Base-by-base conservation (phyloP, 129 eudicot species). In the Scalesia atractyloides region DNA sequence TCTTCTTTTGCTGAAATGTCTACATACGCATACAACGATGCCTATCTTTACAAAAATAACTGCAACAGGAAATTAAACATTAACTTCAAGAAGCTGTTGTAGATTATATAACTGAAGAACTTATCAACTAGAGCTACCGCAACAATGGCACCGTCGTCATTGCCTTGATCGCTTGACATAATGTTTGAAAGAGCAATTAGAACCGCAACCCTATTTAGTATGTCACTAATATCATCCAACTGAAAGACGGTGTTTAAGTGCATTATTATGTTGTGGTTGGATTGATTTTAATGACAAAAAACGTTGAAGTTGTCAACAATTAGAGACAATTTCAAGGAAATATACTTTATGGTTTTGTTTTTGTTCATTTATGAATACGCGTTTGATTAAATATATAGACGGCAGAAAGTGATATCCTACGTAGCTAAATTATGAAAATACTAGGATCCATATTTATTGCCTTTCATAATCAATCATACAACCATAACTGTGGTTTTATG, bases 11-110 rank as follows among this genome's bases (percentile, higher is more conserved):
- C 50, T 36, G 9, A 37, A 64, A 39, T 64, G 69, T 39, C 18
- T 39, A 39, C 78, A 73, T 7, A 73, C 70, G 19, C 53, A 62
- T 61, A 49, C 33, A 36, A 62, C 24, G 41, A 73, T 73, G 39
- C 39, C 51, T 33, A 73, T 73, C 70, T 62, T 62, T 22, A 62
- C 52, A 30, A 13, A 48, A 60, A 73, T 49, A 73, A 73, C 77
- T 73, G 69, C 60, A 30, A 60, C 30, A 17, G 7, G 15, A 18
- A 47, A 59, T 3, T 30, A 30, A 30, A 58, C 69, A 71, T 58
- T 9, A 43, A 5, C 16, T 22, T 24, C 3, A 61, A 15, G 7
- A 44, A 34, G 17, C 2, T 49, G 2, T 0, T 46, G 34, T 3
- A 43, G 9, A 5, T 5, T 39, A 56, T 6, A 24, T 41, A 30